A percentile compares a stretch with the other conserved stretches of the same genome.
Conservation (phyloP, 768 basidiomycete genomes). For the Dioszegia crocea region DNA sequence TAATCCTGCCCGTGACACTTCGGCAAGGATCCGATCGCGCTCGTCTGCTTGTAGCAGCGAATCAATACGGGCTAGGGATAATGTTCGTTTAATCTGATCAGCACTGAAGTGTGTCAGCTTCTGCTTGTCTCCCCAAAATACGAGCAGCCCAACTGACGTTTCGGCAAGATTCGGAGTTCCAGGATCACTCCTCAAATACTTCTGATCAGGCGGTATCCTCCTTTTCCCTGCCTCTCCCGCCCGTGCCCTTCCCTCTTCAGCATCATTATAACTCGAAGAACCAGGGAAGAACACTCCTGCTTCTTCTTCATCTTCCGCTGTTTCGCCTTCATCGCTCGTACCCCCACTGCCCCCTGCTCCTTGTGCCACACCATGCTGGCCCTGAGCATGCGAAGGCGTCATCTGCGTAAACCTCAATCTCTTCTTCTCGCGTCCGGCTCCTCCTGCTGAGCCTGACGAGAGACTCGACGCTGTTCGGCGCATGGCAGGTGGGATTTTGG, state of each 20-base stretch:
- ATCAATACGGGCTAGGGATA: slow-evolving; percentile 48
- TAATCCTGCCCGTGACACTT: slow-evolving; percentile 35
- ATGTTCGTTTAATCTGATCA: slow-evolving; percentile 47
- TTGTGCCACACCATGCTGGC: background rate
- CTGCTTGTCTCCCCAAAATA: background rate
- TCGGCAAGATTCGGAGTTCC: slow-evolving; percentile 49
- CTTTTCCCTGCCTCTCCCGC: slow-evolving; percentile 3
- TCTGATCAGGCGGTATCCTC: slow-evolving; percentile 30
- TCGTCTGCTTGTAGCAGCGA: slow-evolving; percentile 28
- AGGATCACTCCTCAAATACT: slow-evolving; percentile 39
- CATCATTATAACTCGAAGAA: background rate
- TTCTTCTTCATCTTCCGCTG: background rate
- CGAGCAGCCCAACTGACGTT: slow-evolving; percentile 30
- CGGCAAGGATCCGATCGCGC: slow-evolving; percentile 27
- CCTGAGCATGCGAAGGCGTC: background rate
- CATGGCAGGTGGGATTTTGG: slow-evolving; percentile 9
- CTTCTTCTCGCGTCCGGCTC: slow-evolving; percentile 17
- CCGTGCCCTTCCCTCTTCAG: slow-evolving; percentile 6
- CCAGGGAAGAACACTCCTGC: slow-evolving; percentile 8
- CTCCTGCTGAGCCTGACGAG: slow-evolving; percentile 10
- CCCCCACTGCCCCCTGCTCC: background rate
- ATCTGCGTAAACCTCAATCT: slow-evolving; percentile 19
- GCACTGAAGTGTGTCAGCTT: slow-evolving; percentile 29
- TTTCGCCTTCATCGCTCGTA: background rate
- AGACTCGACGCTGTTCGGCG: slow-evolving; percentile 20